Evolutionary conservation across 805 yeast genomes (phyloP).

Genomic region (Lipomyces yamanashiensis): DNA sequence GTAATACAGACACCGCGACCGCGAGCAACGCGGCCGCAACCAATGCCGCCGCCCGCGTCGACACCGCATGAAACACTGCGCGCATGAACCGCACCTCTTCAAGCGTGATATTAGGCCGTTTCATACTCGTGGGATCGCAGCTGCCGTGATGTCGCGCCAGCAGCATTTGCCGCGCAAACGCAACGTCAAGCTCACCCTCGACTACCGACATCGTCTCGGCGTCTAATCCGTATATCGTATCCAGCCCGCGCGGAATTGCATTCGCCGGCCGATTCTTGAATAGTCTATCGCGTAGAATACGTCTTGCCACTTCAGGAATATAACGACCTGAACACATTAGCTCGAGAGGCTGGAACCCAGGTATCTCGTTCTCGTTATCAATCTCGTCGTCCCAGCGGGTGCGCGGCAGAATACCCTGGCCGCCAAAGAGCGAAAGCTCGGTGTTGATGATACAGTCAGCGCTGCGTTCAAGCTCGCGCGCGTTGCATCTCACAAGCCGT

Average conservation of each 20-base stretch:
- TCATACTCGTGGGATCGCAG: too few relatives aligned
- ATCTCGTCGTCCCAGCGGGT: conserved; percentile 75
- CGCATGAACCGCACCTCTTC: conserved; percentile 39
- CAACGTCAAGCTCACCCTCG: conserved; percentile 38
- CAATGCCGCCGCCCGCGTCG: conserved; percentile 45
- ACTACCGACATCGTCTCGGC: conserved; percentile 40
- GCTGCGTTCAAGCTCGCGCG: conserved; percentile 39
- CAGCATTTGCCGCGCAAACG: conserved; percentile 38
- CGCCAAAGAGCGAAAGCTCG: conserved; percentile 92
- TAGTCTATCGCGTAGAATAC: conserved; percentile 70
- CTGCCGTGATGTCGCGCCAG: conserved; percentile 28
- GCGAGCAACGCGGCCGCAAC: conserved; percentile 41
- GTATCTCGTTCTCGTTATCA: conserved; percentile 64
- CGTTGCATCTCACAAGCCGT: conserved; percentile 56
- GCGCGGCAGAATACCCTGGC: conserved; percentile 62
- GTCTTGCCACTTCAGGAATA: conserved; percentile 81
- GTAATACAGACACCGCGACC: conserved; percentile 38
- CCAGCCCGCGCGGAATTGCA: conserved; percentile 38
- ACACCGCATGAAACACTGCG: conserved; percentile 40
- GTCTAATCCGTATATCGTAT: conserved; percentile 39
- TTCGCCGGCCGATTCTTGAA: conserved; percentile 35
- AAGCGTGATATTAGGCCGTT: conserved; percentile 10
- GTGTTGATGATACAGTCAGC: conserved; percentile 75
- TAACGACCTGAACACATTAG: conserved; percentile 88
- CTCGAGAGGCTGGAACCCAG: conserved; percentile 86